phyloP scores from a whole-genome alignment of 2,329 filamentous ascomycete species.

The Acephala macrosclerotiorum region DNA sequence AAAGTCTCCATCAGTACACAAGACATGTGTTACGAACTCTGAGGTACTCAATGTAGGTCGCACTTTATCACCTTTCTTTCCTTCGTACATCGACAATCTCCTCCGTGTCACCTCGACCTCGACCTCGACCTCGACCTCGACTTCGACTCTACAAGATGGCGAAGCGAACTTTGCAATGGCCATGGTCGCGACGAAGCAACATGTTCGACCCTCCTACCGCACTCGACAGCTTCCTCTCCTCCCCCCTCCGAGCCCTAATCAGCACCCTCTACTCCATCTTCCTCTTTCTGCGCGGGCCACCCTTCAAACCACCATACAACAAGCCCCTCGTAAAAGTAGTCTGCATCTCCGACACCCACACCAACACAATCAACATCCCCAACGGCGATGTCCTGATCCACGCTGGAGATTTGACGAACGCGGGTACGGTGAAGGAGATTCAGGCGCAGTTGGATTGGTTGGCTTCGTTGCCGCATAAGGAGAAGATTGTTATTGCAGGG shows the following conservation, averaged over 20 bases:
- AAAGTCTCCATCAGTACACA: neutral
- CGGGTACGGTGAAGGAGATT: slow-evolving; percentile 75
- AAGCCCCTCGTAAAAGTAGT: slow-evolving; percentile 74
- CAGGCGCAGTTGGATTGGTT: slow-evolving; percentile 90
- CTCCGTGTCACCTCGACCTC: neutral
- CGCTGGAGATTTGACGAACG: slow-evolving; percentile 83
- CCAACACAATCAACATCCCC: slow-evolving; percentile 68
- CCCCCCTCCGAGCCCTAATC: slow-evolving; percentile 71
- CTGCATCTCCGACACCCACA: slow-evolving; percentile 91
- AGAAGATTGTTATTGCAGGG: slow-evolving; percentile 85
- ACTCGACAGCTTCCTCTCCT: slow-evolving; percentile 70
- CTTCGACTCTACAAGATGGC: slow-evolving; percentile 14
- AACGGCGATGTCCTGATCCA: slow-evolving; percentile 87
- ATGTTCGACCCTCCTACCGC: slow-evolving; percentile 48
- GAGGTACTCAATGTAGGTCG: slow-evolving; percentile 3
- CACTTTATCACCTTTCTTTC: neutral
- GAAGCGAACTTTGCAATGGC: slow-evolving; percentile 33
- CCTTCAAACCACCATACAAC: slow-evolving; percentile 63
- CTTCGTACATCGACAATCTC: slow-evolving; percentile 1
- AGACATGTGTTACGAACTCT: slow-evolving; percentile 13
- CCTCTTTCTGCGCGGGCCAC: slow-evolving; percentile 70
- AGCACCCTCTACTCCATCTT: slow-evolving; percentile 69
- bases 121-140: neutral
- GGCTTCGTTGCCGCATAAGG: slow-evolving; percentile 71
- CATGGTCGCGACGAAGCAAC: slow-evolving; percentile 40